Evolutionary conservation across 257 asterid species (phyloP).

Genomic region (Solanum corneliomulleri): DNA sequence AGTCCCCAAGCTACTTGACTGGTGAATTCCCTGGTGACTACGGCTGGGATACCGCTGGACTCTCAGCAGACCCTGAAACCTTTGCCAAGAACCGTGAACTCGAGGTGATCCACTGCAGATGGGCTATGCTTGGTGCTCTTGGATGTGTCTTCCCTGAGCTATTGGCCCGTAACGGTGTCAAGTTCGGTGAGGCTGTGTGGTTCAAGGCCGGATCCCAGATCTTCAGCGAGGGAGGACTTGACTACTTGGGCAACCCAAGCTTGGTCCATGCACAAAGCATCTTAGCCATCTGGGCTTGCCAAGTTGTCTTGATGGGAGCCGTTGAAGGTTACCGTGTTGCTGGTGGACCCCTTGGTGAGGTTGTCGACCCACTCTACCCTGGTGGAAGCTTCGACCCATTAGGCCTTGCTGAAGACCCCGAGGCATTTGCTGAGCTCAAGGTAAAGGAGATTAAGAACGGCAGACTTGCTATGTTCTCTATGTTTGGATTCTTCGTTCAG

Average conservation of each 20-base stretch:
- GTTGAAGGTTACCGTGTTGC: not conserved
- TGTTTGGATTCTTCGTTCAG: constrained; percentile 50
- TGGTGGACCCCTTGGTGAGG: not conserved
- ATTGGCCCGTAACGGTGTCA: not conserved
- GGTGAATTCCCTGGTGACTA: constrained; percentile 68
- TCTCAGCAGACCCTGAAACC: constrained; percentile 49
- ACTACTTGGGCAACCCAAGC: not conserved
- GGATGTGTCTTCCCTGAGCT: not conserved
- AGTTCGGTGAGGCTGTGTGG: not conserved
- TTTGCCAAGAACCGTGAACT: not conserved
- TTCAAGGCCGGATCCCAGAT: not conserved
- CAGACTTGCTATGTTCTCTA: not conserved
- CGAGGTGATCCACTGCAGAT: not conserved
- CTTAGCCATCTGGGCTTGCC: not conserved
- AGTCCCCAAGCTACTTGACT: constrained; percentile 57
- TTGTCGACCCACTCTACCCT: not conserved
- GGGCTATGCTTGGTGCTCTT: not conserved
- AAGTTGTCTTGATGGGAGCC: not conserved
- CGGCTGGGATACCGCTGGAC: constrained; percentile 68
- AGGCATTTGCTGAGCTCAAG: not conserved
- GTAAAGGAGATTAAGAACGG: not conserved
- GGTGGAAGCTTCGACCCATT: not conserved
- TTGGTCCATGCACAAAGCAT: not conserved
- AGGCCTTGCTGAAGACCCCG: not conserved
- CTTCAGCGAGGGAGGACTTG: not conserved